Evolutionary conservation across 306 rosid species (phyloP), one percentile per base, ranked within the genome.

Genomic region (Citrullus colocynthis): DNA sequence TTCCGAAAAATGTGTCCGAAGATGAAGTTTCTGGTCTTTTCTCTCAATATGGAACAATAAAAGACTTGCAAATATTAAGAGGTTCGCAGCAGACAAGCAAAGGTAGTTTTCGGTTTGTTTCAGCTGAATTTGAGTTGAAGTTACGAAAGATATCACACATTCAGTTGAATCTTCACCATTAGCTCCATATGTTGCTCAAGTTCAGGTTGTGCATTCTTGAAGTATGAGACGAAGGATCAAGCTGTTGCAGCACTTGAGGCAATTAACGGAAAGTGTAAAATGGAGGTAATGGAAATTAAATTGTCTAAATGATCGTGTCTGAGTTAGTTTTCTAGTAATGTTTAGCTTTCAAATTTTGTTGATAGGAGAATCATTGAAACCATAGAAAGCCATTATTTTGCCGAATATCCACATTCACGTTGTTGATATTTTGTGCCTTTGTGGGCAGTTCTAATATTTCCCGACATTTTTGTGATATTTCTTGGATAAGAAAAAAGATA

Each of bases 21-120:
- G 86, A 80, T 77, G 97, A 94, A 76, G 89, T 92, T 45, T 88
- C 96, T 17, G 81, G 81, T 39, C 92, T 94, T 83, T 94, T 94
- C 83, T 89, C 97, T 79, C 52, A 79, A 13, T 85, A 88, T 42
- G 97, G 98, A 85, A 82, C 87, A 37, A 86, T 94, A 79, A 94
- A 90, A 80, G 98, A 94, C 90, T 85, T 94, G 66, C 98, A 92
- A 74, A 89, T 94, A 83, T 86, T 94, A 85, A 87, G 98, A 83
- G 98, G 98, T 71, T 89, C 96, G 75, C 97, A 92, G 88, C 95
- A 92, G 75, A 94, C 98, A 12, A 94, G 97, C 81, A 96, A 96
- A 89, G 99, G 99, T 91, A 70, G 32, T 55, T 17, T 37, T 54
- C 6, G 28, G n/a, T 37, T 34, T 61, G 64, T 52, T 42, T 65